Percentiles rank a stretch among this genome's conserved stretches.
These are phyloP conservation scores for Cladophialophora bantiana DNA, from an alignment of 2,329 filamentous ascomycete genomes.

Conservation along the genomic window DNA sequence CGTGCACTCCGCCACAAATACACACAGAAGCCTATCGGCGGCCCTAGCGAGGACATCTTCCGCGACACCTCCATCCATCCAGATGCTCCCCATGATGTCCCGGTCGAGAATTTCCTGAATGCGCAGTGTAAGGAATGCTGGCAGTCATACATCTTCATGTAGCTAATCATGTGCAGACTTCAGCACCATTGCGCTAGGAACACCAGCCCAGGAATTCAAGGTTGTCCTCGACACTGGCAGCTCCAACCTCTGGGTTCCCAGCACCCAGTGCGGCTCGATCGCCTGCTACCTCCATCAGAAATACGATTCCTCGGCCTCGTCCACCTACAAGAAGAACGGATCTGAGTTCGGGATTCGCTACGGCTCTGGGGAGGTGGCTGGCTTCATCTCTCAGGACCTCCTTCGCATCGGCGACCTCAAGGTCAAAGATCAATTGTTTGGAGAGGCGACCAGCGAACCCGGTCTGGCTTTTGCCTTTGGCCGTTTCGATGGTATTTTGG, in stretches of 20 bases:
- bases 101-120: constrained; percentile 97
- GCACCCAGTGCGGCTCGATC: constrained; percentile 86
- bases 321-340: constrained; percentile 92
- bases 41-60: constrained; percentile 80
- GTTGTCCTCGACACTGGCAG: constrained; percentile 97
- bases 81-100: constrained; percentile 74
- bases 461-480: constrained; percentile 98
- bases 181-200: constrained; percentile 92
- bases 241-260: constrained; percentile 99
- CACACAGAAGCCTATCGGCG: constrained; percentile 95
- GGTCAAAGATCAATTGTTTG: constrained; percentile 90
- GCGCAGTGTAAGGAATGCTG: constrained; percentile 85
- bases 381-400: constrained; percentile 89
- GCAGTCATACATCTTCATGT: not conserved
- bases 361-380: constrained; percentile 90
- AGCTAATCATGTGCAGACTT: constrained; percentile 70
- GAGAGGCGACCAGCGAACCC: constrained; percentile 93
- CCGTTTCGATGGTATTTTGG: constrained; percentile 94
- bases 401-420: constrained; percentile 87
- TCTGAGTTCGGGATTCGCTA: constrained; percentile 91
- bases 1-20: constrained; percentile 90
- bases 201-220: constrained; percentile 93
- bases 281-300: constrained; percentile 97
- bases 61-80: constrained; percentile 72
- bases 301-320: constrained; percentile 90